These are phyloP conservation scores for Hyphopichia pseudoburtonii DNA, from an alignment of 1,139 yeast genomes.

Conservation along the genomic window DNA sequence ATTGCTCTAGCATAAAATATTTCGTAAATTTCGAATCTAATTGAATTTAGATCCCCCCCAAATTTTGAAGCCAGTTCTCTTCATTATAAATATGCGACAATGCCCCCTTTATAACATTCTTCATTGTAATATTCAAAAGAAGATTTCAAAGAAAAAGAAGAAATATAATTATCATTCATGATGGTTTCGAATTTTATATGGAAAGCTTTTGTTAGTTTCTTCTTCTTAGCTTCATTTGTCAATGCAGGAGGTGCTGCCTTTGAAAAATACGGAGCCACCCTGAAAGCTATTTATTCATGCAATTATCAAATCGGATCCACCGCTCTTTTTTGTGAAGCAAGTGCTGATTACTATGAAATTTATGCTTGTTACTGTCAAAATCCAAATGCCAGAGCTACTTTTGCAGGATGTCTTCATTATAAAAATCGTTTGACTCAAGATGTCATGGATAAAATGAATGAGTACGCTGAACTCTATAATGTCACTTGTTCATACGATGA, in stretches of 20 bases:
- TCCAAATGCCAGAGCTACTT: conserved; percentile 14
- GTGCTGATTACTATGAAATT: conserved; percentile 2
- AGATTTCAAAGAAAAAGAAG: no score
- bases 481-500: conserved; percentile 16
- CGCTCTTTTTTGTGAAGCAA: conserved; percentile 15
- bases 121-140: no score
- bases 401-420: conserved; percentile 15
- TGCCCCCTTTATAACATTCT: no score
- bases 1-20: no score
- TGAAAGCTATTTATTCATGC: conserved; percentile 18
- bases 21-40: no score
- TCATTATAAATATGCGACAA: no score
- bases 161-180: no score
- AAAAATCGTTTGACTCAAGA: conserved; percentile 5
- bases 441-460: conserved; percentile 7
- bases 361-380: conserved; percentile 12
- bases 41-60: no score
- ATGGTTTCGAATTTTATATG: no score
- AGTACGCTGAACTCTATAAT: conserved; percentile 13
- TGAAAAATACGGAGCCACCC: conserved; percentile 8
- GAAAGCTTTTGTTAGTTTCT: neutral
- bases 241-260: conserved; percentile 10
- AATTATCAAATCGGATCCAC: conserved; percentile 11
- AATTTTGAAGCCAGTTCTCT: no score
- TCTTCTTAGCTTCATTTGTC: neutral